Conservation (phyloP, 345 rosid species). For the Dimocarpus longan region DNA sequence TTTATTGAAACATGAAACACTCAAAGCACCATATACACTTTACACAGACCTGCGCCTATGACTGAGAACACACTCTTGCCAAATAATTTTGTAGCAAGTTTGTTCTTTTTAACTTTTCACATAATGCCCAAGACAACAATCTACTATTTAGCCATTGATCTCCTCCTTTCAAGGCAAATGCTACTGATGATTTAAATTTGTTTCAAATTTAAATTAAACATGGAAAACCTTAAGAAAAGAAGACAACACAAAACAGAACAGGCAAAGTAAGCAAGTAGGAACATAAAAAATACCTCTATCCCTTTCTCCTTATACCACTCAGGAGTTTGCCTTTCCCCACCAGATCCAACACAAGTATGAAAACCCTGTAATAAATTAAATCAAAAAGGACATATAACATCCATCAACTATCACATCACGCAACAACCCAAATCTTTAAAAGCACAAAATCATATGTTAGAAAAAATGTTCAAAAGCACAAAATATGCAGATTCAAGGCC, state of each 20-base stretch:
- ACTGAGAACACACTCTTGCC: background rate
- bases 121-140: background rate
- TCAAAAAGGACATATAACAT: slow-evolving; percentile 11
- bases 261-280: background rate
- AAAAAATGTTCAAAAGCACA: background rate
- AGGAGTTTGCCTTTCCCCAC: slow-evolving; percentile 93
- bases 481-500: background rate
- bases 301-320: slow-evolving; percentile 98
- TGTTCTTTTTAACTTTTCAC: background rate
- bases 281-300: slow-evolving; percentile 63
- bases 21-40: background rate
- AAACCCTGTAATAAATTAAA: slow-evolving; percentile 59
- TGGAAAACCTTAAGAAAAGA: slow-evolving; percentile 5
- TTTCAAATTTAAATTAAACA: background rate
- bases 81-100: background rate
- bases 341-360: slow-evolving; percentile 98
- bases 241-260: background rate
- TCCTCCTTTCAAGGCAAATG: background rate
- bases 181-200: background rate
- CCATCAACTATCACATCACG: background rate
- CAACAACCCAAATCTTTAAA: background rate
- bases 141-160: background rate
- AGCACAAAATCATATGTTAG: background rate
- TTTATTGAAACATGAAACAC: background rate
- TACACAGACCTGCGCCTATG: background rate